Conservation (phyloP, 2,329 filamentous ascomycete genomes). For the Ceratocystis diversiconidia region DNA sequence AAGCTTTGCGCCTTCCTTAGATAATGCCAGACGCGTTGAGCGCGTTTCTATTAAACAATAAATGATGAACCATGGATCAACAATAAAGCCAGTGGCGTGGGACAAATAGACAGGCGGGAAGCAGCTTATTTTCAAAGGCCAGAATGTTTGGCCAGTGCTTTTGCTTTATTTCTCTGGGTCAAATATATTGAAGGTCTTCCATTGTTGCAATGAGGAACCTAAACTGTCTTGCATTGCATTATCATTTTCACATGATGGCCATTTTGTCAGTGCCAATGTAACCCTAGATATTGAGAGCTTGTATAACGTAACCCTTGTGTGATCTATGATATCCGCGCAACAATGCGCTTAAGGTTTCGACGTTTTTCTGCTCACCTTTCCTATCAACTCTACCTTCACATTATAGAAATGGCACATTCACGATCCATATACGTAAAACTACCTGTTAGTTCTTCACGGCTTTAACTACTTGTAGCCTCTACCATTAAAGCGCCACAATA, state of each 20-base stretch:
- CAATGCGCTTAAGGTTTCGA: background rate
- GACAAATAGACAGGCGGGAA: background rate
- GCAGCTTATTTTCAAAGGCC: background rate
- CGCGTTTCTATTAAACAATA: slow-evolving; percentile 10
- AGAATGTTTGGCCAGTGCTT: no score
- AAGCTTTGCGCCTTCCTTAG: slow-evolving; percentile 2
- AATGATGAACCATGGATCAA: background rate
- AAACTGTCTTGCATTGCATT: no score
- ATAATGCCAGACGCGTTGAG: slow-evolving; percentile 9
- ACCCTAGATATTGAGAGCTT: no score
- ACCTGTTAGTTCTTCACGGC: slow-evolving; percentile 22
- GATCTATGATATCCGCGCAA: no score
- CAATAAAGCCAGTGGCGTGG: background rate
- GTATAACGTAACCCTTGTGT: background rate
- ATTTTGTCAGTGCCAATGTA: no score
- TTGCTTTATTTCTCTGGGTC: background rate
- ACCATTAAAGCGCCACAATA: slow-evolving; percentile 23
- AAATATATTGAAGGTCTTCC: background rate
- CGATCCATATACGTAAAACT: slow-evolving; percentile 24
- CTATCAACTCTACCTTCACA: no score
- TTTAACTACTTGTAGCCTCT: slow-evolving; percentile 22
- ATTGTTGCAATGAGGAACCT: background rate
- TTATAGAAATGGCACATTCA: slow-evolving; percentile 12
- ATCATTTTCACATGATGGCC: background rate
- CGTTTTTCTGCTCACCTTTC: no score